Evolutionary conservation across 2,329 filamentous ascomycete genomes (phyloP).

Genomic region (Clarireedia paspali): DNA sequence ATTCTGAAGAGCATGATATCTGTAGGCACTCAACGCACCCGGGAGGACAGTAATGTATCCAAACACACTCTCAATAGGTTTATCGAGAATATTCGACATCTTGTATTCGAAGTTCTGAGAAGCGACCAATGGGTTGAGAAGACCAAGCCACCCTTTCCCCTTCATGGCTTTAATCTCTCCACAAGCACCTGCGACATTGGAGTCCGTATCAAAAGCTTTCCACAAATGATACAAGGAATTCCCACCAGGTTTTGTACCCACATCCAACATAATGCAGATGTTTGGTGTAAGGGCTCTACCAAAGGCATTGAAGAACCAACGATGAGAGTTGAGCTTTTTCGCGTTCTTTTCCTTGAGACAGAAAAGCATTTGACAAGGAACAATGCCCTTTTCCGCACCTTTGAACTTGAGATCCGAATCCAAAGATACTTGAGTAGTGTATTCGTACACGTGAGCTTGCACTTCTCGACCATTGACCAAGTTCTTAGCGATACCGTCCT

Average conservation of each 20-base stretch:
- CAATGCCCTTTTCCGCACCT: constrained; percentile 96
- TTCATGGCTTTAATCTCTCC: constrained; percentile 98
- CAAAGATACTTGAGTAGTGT: constrained; percentile 94
- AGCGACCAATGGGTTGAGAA: constrained; percentile 89
- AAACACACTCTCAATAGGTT: constrained; percentile 93
- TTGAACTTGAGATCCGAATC: constrained; percentile 97
- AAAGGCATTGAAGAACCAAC: constrained; percentile 99
- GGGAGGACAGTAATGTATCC: constrained; percentile 97
- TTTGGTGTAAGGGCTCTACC: constrained; percentile 89
- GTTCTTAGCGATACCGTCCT: constrained; percentile 98
- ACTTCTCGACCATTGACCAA: constrained; percentile 94
- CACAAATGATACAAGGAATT: constrained; percentile 96
- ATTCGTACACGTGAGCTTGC: constrained; percentile 95
- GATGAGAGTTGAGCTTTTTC: constrained; percentile 96
- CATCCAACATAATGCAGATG: constrained; percentile 92
- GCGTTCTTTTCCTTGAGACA: constrained; percentile 97
- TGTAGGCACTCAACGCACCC: constrained; percentile 88
- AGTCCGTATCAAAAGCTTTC: constrained; percentile 98
- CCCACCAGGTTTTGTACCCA: constrained; percentile 82
- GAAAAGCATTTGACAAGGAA: constrained; percentile 97
- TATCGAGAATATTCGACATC: constrained; percentile 98
- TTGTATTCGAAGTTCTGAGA: constrained; percentile 99
- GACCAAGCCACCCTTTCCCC: constrained; percentile 70
- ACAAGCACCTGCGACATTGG: constrained; percentile 91
- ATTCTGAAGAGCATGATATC: constrained; percentile 93